These are phyloP conservation scores for Didymella keratinophila DNA, from an alignment of 2,329 filamentous ascomycete species.

Conservation along the genomic window DNA sequence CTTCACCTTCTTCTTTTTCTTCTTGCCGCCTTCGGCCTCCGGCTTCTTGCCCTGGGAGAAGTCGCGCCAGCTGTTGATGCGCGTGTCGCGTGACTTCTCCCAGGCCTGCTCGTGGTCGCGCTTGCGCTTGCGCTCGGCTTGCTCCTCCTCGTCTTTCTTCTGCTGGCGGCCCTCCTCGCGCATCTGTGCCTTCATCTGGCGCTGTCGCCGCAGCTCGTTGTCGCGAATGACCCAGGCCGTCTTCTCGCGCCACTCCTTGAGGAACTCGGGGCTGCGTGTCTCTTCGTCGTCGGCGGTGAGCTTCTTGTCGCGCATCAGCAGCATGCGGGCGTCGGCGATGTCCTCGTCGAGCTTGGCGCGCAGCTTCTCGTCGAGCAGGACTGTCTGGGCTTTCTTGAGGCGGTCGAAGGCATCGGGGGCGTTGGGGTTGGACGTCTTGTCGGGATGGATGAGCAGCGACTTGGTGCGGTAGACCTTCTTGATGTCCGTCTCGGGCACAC, in stretches of 20 bases:
- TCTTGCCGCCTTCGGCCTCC: constrained; percentile 56
- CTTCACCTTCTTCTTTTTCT: constrained; percentile 64
- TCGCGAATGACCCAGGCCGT: constrained; percentile 89
- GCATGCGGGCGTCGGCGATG: constrained; percentile 93
- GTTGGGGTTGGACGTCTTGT: constrained; percentile 90
- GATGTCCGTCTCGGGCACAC: constrained; percentile 95
- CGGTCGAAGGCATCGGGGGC: constrained; percentile 97
- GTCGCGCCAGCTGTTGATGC: constrained; percentile 92
- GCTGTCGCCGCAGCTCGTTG: constrained; percentile 82
- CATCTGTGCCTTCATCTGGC: constrained; percentile 92
- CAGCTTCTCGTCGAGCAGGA: constrained; percentile 93
- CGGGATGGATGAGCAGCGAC: constrained; percentile 98
- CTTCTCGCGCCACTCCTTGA: constrained; percentile 88
- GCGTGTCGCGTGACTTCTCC: constrained; percentile 89
- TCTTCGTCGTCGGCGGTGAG: constrained; percentile 90
- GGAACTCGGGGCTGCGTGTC: constrained; percentile 83
- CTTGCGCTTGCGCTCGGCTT: constrained; percentile 68
- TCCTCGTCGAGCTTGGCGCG: constrained; percentile 88
- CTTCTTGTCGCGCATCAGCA: constrained; percentile 92
- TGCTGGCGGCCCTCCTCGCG: constrained; percentile 94
- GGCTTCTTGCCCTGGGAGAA: constrained; percentile 74
- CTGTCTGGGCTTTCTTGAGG: constrained; percentile 90
- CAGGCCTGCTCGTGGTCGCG: constrained; percentile 93
- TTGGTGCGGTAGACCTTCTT: constrained; percentile 94
- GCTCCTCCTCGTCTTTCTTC: constrained; percentile 83